phyloP scores from a whole-genome alignment of 495 filamentous ascomycete species.

The Pyrenula massariospora region DNA sequence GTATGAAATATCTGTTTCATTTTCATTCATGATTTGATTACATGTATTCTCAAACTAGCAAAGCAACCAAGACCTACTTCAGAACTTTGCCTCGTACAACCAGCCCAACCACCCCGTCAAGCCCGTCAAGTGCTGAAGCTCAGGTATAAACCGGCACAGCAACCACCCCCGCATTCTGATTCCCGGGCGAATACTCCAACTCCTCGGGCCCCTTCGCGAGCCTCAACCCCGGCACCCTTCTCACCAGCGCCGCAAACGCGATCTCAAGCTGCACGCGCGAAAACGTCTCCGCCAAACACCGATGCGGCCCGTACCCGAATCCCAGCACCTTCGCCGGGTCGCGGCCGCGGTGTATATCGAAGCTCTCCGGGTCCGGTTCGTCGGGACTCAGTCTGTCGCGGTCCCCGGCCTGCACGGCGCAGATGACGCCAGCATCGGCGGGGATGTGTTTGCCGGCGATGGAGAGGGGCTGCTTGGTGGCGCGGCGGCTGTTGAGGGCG shows the following conservation, averaged over 20 bases:
- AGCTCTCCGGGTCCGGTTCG: slow-evolving; percentile 51
- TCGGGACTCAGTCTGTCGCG: slow-evolving; percentile 38
- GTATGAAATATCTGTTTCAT: too few species aligned
- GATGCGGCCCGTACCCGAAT: not conserved
- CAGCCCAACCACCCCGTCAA: too few species aligned
- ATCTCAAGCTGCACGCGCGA: not conserved
- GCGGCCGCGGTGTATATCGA: not conserved
- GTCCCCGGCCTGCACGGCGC: not conserved
- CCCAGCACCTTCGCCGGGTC: not conserved
- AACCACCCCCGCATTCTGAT: not conserved
- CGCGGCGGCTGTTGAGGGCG: not conserved
- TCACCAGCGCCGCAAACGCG: not conserved
- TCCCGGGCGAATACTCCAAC: not conserved
- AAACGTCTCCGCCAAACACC: not conserved
- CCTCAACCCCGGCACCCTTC: not conserved
- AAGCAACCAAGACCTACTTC: too few species aligned
- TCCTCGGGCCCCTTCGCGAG: not conserved
- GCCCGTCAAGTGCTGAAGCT: too few species aligned
- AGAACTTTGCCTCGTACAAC: too few species aligned
- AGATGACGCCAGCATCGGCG: not conserved
- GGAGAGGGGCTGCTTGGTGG: not conserved
- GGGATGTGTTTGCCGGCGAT: not conserved
- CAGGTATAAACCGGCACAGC: not conserved
- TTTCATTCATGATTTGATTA: too few species aligned
- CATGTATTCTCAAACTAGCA: too few species aligned